A percentile compares a stretch with the other conserved stretches of the same genome.
These are phyloP conservation scores for Xanthoceras sorbifolium DNA, from an alignment of 345 rosid species.

Conservation along the genomic window DNA sequence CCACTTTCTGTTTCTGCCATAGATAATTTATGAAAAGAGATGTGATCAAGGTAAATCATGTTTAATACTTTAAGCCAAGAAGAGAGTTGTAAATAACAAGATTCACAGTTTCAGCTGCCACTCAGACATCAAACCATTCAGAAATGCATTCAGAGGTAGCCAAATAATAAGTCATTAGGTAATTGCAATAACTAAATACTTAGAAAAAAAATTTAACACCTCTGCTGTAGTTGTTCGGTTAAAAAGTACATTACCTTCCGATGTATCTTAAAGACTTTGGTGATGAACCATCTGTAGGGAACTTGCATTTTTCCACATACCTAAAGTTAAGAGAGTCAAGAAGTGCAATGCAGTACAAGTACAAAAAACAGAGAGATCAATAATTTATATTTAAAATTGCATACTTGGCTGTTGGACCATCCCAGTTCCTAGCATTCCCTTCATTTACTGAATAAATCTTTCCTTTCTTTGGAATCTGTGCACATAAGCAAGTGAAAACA, in stretches of 20 bases:
- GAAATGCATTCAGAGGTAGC: background rate
- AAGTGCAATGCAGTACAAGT: constrained; percentile 10
- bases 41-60: no score
- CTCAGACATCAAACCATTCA: background rate
- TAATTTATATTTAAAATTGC: constrained; percentile 20
- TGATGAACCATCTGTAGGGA: constrained; percentile 82
- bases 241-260: constrained; percentile 67
- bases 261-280: constrained; percentile 89
- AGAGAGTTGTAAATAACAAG: background rate
- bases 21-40: no score
- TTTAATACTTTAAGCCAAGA: background rate
- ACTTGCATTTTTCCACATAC: constrained; percentile 95
- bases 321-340: constrained; percentile 33
- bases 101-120: background rate
- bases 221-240: background rate
- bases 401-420: constrained; percentile 89
- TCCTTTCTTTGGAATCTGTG: constrained; percentile 88
- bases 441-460: constrained; percentile 96
- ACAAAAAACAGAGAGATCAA: background rate
- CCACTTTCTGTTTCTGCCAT: background rate
- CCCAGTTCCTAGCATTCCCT: constrained; percentile 99
- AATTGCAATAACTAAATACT: background rate
- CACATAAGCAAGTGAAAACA: constrained; percentile 10
- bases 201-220: background rate
- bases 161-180: background rate